Conservation (phyloP, 2,329 filamentous ascomycete species). For the Aspergillus pseudonomiae region DNA sequence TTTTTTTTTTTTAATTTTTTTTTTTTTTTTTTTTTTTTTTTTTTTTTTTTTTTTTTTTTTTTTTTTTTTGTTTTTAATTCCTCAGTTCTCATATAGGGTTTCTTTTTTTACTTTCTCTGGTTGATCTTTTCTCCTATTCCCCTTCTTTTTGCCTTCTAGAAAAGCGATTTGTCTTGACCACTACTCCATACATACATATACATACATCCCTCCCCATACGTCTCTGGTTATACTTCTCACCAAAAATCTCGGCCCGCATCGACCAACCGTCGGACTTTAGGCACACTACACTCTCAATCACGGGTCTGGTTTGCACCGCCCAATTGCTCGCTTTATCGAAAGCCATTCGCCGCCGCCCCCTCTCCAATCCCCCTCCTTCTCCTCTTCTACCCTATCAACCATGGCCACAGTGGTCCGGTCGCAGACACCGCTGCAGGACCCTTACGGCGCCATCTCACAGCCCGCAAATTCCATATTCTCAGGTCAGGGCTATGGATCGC, state of each 20-base stretch:
- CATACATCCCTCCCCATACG: not conserved
- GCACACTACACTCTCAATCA: constrained; percentile 17
- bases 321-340: constrained; percentile 10
- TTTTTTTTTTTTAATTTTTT: constrained; percentile 6
- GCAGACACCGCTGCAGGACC: constrained; percentile 44
- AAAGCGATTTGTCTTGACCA: constrained; percentile 2
- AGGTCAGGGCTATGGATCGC: constrained; percentile 36
- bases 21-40: constrained; percentile 13
- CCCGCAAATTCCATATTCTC: constrained; percentile 32
- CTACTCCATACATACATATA: constrained; percentile 1
- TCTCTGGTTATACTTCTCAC: not conserved
- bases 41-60: constrained; percentile 13
- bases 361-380: constrained; percentile 2
- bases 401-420: constrained; percentile 44
- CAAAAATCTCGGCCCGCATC: constrained; percentile 11
- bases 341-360: constrained; percentile 9
- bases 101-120: too few species aligned
- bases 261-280: constrained; percentile 14
- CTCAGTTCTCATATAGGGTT: too few species aligned
- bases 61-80: constrained; percentile 1
- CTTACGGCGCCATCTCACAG: constrained; percentile 36
- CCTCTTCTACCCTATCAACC: constrained; percentile 22
- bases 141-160: constrained; percentile 2
- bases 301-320: constrained; percentile 22
- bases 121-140: not conserved